These are phyloP conservation scores for Penicillium turbatum DNA, from an alignment of 495 filamentous ascomycete genomes.

Conservation along the genomic window DNA sequence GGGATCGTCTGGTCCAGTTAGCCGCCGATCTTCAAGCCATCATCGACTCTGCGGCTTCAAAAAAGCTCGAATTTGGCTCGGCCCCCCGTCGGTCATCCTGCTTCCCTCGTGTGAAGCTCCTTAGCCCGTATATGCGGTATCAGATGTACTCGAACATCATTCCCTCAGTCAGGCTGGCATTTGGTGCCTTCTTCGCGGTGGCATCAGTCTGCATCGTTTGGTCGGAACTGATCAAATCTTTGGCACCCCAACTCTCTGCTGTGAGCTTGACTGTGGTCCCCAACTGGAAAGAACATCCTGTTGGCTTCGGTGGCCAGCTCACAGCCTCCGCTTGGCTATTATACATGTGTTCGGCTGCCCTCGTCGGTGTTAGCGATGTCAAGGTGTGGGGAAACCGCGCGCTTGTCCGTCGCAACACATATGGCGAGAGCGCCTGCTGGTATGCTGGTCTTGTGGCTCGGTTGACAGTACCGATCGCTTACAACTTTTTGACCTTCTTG, in stretches of 20 bases:
- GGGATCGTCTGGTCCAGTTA: constrained; percentile 71
- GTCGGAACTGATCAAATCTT: constrained; percentile 82
- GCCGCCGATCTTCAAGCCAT: constrained; percentile 74
- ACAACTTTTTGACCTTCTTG: constrained; percentile 92
- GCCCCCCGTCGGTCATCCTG: constrained; percentile 52
- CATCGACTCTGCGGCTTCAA: constrained; percentile 75
- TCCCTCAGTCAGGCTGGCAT: constrained; percentile 56
- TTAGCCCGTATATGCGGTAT: constrained; percentile 87
- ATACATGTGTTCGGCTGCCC: constrained; percentile 86
- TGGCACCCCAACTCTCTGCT: constrained; percentile 70
- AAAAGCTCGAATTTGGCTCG: constrained; percentile 69
- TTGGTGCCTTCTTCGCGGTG: constrained; percentile 60
- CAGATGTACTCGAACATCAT: constrained; percentile 65
- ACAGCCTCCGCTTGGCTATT: constrained; percentile 83
- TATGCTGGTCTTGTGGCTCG: constrained; percentile 87
- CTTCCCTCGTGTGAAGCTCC: constrained; percentile 49
- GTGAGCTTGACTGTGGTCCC: constrained; percentile 84
- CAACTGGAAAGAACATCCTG: constrained; percentile 60
- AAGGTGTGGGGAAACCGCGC: constrained; percentile 94
- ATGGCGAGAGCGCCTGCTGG: constrained; percentile 89
- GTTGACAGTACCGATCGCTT: constrained; percentile 84
- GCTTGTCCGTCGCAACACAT: constrained; percentile 83
- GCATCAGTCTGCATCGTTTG: constrained; percentile 82
- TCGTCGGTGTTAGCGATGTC: constrained; percentile 80
- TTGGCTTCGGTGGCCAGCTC: constrained; percentile 79